Conservation (phyloP, 371 early-diverging fungal species). For the Amoeboradix gromovi region DNA sequence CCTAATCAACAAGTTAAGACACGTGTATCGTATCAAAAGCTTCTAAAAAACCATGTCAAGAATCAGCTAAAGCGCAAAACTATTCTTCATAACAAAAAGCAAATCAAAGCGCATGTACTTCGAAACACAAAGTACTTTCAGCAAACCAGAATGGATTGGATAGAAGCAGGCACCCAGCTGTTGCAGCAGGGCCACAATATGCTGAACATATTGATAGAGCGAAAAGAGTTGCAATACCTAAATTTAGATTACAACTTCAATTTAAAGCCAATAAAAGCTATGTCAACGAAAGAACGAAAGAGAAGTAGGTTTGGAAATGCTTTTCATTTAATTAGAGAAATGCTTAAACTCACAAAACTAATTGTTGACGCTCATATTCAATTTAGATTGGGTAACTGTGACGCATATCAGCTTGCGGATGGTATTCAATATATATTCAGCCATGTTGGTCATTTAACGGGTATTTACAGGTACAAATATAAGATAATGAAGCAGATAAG, state of each 20-base stretch:
- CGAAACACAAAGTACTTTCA: conserved; percentile 94
- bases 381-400: conserved; percentile 79
- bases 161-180: conserved; percentile 89
- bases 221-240: conserved; percentile 84
- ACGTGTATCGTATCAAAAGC: conserved; percentile 87
- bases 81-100: conserved; percentile 61
- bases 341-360: conserved; percentile 82
- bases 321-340: conserved; percentile 67
- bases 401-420: conserved; percentile 85
- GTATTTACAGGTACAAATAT: conserved; percentile 99
- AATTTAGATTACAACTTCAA: conserved; percentile 96
- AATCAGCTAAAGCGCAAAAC: conserved; percentile 57
- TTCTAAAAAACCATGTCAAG: conserved; percentile 54
- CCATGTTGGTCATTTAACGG: conserved; percentile 95
- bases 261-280: conserved; percentile 79
- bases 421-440: conserved; percentile 92
- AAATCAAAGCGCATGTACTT: conserved; percentile 70
- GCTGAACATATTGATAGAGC: conserved; percentile 85
- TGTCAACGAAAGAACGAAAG: conserved; percentile 98
- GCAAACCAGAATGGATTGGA: conserved; percentile 90
- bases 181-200: conserved; percentile 94
- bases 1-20: conserved; percentile 81
- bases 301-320: conserved; percentile 95
- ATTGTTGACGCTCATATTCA: conserved; percentile 90
- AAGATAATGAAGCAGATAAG: conserved; percentile 89